phyloP scores from a whole-genome alignment of 2,329 filamentous ascomycete species.

The Aureobasidium leucospermi region DNA sequence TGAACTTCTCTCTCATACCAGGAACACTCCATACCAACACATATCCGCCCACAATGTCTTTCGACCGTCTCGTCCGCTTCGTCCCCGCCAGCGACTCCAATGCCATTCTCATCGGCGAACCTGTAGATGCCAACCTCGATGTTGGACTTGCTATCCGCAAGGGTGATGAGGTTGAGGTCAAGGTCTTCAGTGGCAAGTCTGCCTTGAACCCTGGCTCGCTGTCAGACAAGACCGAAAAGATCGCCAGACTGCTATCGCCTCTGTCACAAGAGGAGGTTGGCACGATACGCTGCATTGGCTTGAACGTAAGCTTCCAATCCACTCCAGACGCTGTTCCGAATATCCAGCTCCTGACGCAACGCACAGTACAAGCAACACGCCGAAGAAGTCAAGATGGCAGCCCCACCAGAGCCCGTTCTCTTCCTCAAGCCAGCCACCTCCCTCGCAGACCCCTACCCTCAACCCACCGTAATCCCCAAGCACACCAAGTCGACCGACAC shows the following conservation, averaged over 20 bases:
- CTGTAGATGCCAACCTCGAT: conserved; percentile 42
- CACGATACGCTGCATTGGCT: conserved; percentile 52
- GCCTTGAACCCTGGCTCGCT: conserved; percentile 47
- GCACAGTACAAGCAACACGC: conserved; percentile 43
- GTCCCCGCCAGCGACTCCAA: conserved; percentile 17
- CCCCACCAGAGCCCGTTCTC: conserved; percentile 47
- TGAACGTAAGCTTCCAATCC: conserved; percentile 39
- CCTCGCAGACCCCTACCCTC: conserved; percentile 47
- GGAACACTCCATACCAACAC: background rate
- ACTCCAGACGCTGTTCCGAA: background rate
- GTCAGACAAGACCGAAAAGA: conserved; percentile 41
- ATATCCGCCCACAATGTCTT: conserved; percentile 13
- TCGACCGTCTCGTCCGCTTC: conserved; percentile 18
- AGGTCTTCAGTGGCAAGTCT: conserved; percentile 52
- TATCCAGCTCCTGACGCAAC: background rate
- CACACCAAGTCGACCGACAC: conserved; percentile 46
- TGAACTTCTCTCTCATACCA: background rate
- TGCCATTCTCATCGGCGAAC: conserved; percentile 16
- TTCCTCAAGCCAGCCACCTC: conserved; percentile 53
- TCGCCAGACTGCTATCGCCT: conserved; percentile 45
- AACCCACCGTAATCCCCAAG: conserved; percentile 47
- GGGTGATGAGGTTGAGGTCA: conserved; percentile 49
- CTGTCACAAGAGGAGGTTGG: conserved; percentile 44
- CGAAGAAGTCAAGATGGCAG: conserved; percentile 44
- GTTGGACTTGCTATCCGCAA: conserved; percentile 51